A percentile compares a stretch with the other conserved stretches of the same genome.
phyloP scores from a whole-genome alignment of 2,329 filamentous ascomycete genomes.

The Byssochlamys sp. region DNA sequence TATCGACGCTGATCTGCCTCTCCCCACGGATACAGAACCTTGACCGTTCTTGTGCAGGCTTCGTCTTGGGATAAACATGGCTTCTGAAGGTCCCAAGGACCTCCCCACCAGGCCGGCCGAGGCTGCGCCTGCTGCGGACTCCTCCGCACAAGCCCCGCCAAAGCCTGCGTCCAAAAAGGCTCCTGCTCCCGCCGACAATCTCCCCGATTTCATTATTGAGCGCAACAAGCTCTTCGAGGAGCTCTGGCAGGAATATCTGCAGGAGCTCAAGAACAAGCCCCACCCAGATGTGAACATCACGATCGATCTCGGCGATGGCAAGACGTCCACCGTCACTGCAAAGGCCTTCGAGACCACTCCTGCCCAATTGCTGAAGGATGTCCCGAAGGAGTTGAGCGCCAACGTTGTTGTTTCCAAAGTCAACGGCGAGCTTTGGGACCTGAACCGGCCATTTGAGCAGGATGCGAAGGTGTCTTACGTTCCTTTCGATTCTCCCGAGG shows the following conservation, averaged over 20 bases:
- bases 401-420: slow-evolving; percentile 73
- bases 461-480: slow-evolving; percentile 77
- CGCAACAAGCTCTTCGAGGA: slow-evolving; percentile 80
- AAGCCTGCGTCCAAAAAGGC: slow-evolving; percentile 20
- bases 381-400: slow-evolving; percentile 77
- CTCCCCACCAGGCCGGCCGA: slow-evolving; percentile 27
- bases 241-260: slow-evolving; percentile 73
- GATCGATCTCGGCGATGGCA: slow-evolving; percentile 34
- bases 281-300: slow-evolving; percentile 42
- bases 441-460: slow-evolving; percentile 79
- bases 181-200: slow-evolving; percentile 26
- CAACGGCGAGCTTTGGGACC: slow-evolving; percentile 82
- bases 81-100: slow-evolving; percentile 26
- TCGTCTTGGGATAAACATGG: slow-evolving; percentile 16
- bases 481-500: slow-evolving; percentile 65
- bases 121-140: slow-evolving; percentile 10
- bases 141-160: slow-evolving; percentile 23
- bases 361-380: slow-evolving; percentile 64
- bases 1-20: slow-evolving; percentile 8
- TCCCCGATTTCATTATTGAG: slow-evolving; percentile 70
- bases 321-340: slow-evolving; percentile 42
- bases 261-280: slow-evolving; percentile 53
- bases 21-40: neutral
- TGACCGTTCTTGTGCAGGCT: neutral
- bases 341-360: slow-evolving; percentile 90